Evolutionary conservation across 192 early-diverging fungal species (phyloP).

Genomic region (Coemansia aciculifera): DNA sequence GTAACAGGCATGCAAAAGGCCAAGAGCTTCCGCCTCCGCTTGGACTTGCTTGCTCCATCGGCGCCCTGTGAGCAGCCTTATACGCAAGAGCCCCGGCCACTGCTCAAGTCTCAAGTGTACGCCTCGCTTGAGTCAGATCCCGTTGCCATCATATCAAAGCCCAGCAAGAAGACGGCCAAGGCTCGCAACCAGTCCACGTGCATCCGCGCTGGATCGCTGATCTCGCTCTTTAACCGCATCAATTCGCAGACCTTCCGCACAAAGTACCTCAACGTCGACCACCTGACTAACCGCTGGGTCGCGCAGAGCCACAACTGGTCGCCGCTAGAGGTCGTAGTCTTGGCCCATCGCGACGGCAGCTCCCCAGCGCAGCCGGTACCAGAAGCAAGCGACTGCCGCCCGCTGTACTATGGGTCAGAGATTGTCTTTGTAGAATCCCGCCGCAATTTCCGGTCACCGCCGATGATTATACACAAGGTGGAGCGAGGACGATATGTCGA

Average conservation of each 20-base stretch:
- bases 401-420: slow-evolving; percentile 68
- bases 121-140: slow-evolving; percentile 69
- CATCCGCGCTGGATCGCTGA: slow-evolving; percentile 70
- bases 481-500: slow-evolving; percentile 70
- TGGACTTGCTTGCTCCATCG: slow-evolving; percentile 59
- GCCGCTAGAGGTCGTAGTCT: slow-evolving; percentile 43
- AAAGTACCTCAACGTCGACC: slow-evolving; percentile 73
- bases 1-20: slow-evolving; percentile 79
- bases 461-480: slow-evolving; percentile 75
- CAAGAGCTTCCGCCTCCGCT: slow-evolving; percentile 72
- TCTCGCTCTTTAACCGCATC: slow-evolving; percentile 89
- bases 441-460: slow-evolving; percentile 65
- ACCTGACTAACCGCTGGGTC: slow-evolving; percentile 43
- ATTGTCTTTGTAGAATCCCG: slow-evolving; percentile 67
- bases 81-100: slow-evolving; percentile 16
- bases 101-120: slow-evolving; percentile 48
- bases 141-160: slow-evolving; percentile 88
- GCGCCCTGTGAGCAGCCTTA: slow-evolving; percentile 13
- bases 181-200: slow-evolving; percentile 75
- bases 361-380: background rate
- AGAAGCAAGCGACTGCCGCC: slow-evolving; percentile 4
- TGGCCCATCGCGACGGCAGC: slow-evolving; percentile 11
- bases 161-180: slow-evolving; percentile 88
- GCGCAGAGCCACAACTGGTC: slow-evolving; percentile 58
- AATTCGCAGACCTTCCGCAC: slow-evolving; percentile 90